Evolutionary conservation across 257 asterid species (phyloP).

Genomic region (Datura wrightii): DNA sequence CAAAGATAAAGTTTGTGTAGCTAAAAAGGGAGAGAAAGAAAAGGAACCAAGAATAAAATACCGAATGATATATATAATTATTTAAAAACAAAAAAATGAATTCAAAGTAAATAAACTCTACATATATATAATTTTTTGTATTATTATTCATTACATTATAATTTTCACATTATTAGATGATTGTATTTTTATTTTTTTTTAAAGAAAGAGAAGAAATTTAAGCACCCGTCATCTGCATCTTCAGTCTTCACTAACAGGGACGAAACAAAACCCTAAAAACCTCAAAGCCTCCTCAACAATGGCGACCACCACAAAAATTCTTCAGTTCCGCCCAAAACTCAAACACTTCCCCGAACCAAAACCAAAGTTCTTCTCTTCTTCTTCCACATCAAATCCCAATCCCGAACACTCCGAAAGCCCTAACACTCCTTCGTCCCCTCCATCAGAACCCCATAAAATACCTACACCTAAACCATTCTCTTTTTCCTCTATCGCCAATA

Average conservation of each 20-base stretch:
- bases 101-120: too few species aligned
- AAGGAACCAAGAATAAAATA: too few species aligned
- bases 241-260: neutral
- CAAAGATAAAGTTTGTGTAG: neutral
- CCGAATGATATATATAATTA: too few species aligned
- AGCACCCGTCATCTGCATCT: neutral
- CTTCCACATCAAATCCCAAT: neutral
- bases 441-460: neutral
- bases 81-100: too few species aligned
- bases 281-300: slow-evolving; percentile 16
- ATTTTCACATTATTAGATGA: too few species aligned
- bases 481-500: slow-evolving; percentile 2
- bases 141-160: too few species aligned
- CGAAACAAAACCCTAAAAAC: neutral
- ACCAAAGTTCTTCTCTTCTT: neutral
- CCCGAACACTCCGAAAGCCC: neutral
- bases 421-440: neutral
- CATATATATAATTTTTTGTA: too few species aligned
- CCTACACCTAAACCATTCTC: neutral
- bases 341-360: neutral
- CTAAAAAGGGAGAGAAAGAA: too few species aligned
- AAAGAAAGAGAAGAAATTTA: too few species aligned
- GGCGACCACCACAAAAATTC: neutral
- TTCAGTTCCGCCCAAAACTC: neutral
- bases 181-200: too few species aligned